Base-by-base conservation (phyloP, 331 rosid genomes). In the Saraca asoca region DNA sequence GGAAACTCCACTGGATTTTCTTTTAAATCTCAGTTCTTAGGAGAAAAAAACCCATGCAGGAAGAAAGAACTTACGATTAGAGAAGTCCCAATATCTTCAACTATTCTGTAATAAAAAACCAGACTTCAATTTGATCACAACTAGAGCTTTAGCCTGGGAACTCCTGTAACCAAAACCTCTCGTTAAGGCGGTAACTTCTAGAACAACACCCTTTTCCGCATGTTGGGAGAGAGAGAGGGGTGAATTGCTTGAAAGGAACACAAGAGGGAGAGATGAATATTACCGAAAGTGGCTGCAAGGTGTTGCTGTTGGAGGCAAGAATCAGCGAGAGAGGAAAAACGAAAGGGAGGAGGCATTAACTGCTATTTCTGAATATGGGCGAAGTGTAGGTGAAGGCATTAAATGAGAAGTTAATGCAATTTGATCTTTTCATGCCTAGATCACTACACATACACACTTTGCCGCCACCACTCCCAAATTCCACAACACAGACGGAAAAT, bases 361-460 rank as follows among this genome's bases (percentile, higher is more conserved):
- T 78, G 87, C 82, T 69, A 46, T 51, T 78, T 84, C 87, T 80
- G 88, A 75, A 74, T 16, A 54, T 69, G 71, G 75, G 80, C 64
- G n/a, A 19, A 33, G 73, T 55, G 76, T 83, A 66, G 96, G 87
- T 89, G 91, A 75, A 75, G 49, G 62, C 96, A 89, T 31, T 89
- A 89, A 92, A 82, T 92, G 91, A 65, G 78, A 74, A 84, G 88
- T 92, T 58, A 89, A 80, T 89, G 91, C 85, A 18, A 16, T 76
- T 87, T 82, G 73, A 80, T 83, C 52, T 79, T 83, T 85, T 80
- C 88, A 79, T 82, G 90, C 84, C 71, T 74, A 80, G 64, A 54
- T 65, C 65, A 63, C 74, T 66, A 64, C 71, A 62, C 61, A 51
- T 75, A 70, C 13, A 58, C 31, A 24, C 31, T 24, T 24, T 24